Percentiles rank a stretch among this genome's conserved stretches.
These are phyloP conservation scores for Vanrija pseudolonga DNA, from an alignment of 1,284 basidiomycete species.

Conservation along the genomic window DNA sequence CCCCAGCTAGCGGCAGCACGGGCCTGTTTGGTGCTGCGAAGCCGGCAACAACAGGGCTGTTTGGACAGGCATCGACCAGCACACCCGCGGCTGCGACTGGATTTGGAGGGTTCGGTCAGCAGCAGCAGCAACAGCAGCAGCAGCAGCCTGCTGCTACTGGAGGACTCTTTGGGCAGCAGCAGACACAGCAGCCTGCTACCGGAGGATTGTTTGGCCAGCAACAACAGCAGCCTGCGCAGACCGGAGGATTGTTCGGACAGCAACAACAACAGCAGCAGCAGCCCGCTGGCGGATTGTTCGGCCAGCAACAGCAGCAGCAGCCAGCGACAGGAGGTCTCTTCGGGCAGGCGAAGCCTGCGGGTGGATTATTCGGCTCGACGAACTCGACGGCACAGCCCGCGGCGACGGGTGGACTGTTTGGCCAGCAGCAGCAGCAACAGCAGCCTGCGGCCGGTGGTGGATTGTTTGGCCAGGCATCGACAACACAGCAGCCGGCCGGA, in stretches of 20 bases:
- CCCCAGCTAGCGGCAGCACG: neutral
- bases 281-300: slow-evolving; percentile 4
- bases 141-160: neutral
- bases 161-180: slow-evolving; percentile 9
- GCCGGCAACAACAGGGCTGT: too few relatives aligned
- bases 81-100: too few relatives aligned
- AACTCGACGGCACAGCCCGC: slow-evolving; percentile 13
- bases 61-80: too few relatives aligned
- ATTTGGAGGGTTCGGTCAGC: too few relatives aligned
- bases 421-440: neutral
- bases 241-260: neutral
- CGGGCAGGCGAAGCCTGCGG: slow-evolving; percentile 2
- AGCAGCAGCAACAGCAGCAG: neutral
- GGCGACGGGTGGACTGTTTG: slow-evolving; percentile 11
- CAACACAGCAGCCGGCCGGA: slow-evolving; percentile 6
- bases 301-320: slow-evolving; percentile 7
- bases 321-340: slow-evolving; percentile 4
- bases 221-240: slow-evolving; percentile 4
- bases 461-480: slow-evolving; percentile 6
- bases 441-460: slow-evolving; percentile 6
- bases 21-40: slow-evolving; percentile 3
- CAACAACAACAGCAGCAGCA: neutral
- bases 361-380: slow-evolving; percentile 49
- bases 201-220: slow-evolving; percentile 7
- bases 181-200: slow-evolving; percentile 1